Base-by-base conservation (phyloP, 495 filamentous ascomycete species). In the Darksidea phi region DNA sequence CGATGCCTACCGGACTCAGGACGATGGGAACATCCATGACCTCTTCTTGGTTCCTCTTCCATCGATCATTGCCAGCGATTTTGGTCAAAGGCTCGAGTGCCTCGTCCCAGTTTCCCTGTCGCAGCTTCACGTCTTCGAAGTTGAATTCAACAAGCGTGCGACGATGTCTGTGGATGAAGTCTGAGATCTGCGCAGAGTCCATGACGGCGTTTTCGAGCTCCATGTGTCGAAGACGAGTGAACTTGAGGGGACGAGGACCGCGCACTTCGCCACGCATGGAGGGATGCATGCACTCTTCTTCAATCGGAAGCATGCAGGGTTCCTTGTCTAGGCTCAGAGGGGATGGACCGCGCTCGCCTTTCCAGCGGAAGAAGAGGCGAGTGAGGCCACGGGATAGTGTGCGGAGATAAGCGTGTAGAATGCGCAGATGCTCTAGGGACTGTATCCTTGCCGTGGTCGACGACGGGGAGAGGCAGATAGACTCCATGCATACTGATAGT, bases 101-200 rank as follows among this genome's bases (percentile, higher is more conserved):
- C 47, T 88, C 85, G 55, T 91, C 86, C 88, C 88, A 91, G 50
- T 75, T 84, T 20, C 85, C 88, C 51, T 74, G 76, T 17, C 85
- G 78, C 24, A 92, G 75, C 26, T 76, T 74, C 11, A 87, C 81
- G 54, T 86, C 83, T 68, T 89, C 83, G 70, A 91, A 88, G 56
- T 88, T 83, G 68, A 90, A 84, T 61, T 90, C 87, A 25, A 77
- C 73, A 42, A 91, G 78, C 4, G 84, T 83, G 59, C 73, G 74
- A 32, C 82, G 79, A 70, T 92, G 88, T 21, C 73, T 70, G 6
- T 73, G 66, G 23, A 89, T 81, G 49, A 91, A 82, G 17, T 75
- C 72, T 25, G 80, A 75, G 52, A 92, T 78, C 71, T 91, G 86
- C 0, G 77, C 74, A n/a, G 83, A 80, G 57, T 88, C 82, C 77